Evolutionary conservation across 140 eudicot genomes (phyloP).

Genomic region (Bidens hawaiensis): DNA sequence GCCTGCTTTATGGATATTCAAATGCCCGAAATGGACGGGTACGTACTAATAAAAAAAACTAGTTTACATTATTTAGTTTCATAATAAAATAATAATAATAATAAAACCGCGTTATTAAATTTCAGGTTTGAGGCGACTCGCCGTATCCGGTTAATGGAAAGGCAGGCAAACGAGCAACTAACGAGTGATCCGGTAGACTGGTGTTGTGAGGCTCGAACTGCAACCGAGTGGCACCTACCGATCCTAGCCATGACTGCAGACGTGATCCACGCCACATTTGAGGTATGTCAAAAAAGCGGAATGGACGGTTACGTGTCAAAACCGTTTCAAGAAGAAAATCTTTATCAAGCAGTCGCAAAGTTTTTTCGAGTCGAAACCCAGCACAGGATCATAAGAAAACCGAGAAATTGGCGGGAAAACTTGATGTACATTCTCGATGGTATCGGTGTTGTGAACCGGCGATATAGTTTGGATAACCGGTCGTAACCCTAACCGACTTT

Average conservation of each 20-base stretch:
- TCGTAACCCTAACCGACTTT: conserved; percentile 26
- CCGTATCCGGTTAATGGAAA: conserved; percentile 60
- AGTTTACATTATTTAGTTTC: neutral
- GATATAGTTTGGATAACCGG: conserved; percentile 21
- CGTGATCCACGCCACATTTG: conserved; percentile 84
- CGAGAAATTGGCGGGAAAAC: conserved; percentile 31
- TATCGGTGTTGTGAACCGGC: conserved; percentile 35
- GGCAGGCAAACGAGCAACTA: conserved; percentile 32
- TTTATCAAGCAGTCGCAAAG: conserved; percentile 66
- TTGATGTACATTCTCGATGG: conserved; percentile 19
- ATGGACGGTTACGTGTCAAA: conserved; percentile 92
- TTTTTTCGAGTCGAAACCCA: conserved; percentile 60
- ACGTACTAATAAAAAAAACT: neutral
- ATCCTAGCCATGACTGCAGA: conserved; percentile 92
- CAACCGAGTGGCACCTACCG: conserved; percentile 54
- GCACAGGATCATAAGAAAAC: neutral
- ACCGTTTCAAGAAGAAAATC: conserved; percentile 78
- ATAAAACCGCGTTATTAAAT: neutral
- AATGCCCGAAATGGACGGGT: conserved; percentile 99
- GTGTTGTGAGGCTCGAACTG: conserved; percentile 4
- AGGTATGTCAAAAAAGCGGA: conserved; percentile 64
- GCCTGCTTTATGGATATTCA: no score
- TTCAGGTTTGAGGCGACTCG: conserved; percentile 80
- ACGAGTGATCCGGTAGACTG: conserved; percentile 10
- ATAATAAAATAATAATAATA: no score